Evolutionary conservation across 805 yeast species (phyloP), one percentile per base, ranked within the genome.

Genomic region (Yarrowia osloensis): DNA sequence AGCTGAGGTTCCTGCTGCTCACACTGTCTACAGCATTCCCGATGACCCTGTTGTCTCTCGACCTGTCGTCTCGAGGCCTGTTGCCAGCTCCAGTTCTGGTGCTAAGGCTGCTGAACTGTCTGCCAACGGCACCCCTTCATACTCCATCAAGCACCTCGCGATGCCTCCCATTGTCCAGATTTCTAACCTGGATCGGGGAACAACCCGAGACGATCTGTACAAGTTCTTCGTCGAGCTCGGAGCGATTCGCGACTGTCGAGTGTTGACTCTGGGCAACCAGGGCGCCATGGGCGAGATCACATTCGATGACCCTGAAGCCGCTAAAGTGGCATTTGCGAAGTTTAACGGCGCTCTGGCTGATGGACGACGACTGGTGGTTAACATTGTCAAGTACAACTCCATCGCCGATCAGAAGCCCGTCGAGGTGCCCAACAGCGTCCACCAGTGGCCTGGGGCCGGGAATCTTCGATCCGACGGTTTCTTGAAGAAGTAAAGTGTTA

Each of bases 331-430:
- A 0, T 72, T 73, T 19, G 68, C 69, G 21, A 68, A 73, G 42
- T 75, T 84, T 37, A 74, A 84, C 68, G 80, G 81, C 7, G 82
- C 81, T 1, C 68, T 76, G n/a, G 85, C 85, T 13, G 86, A 84
- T 71, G 85, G 85, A 15, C 74, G 82, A 59, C 75, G 75, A 1
- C 69, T 83, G 11, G 72, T 73, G 46, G 81, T 79, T 1, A 73
- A 71, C 22, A 74, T 81, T 17, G 73, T 69, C 37, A 67, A 70
- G 52, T 62, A 68, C 31, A 69, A 69, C 65, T 57, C 65, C 29
- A 71, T 72, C 11, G 66, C 66, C n/a, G 54, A 44, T 2, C 29
- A 21, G 26, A 61, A 61, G 24, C 44, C 54, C 24, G 33, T 31
- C 4, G 44, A 29, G 33, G 66, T 44, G 22, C 15, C 2, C 42